Percentiles rank a stretch among this genome's conserved stretches.
phyloP scores from a whole-genome alignment of 108 stramenopile species.

The Stephanodiscus minutulus region DNA sequence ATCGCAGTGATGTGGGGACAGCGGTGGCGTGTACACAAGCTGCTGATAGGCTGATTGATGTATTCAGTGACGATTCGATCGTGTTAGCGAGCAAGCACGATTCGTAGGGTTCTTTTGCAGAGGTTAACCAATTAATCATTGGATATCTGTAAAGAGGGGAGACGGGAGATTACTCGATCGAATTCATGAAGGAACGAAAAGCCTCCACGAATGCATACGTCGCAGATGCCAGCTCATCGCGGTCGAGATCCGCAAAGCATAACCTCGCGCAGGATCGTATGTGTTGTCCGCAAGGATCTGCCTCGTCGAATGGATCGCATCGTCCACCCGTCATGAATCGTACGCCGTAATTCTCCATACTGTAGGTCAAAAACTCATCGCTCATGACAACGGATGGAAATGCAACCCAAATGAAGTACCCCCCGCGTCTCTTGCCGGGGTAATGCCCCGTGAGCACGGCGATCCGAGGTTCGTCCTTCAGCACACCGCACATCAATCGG shows the following conservation, averaged over 20 bases:
- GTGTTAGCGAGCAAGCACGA: too few relatives aligned
- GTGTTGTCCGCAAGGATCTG: slow-evolving; percentile 5
- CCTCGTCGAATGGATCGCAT: slow-evolving; percentile 52
- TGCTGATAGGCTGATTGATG: too few relatives aligned
- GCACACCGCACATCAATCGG: slow-evolving; percentile 34
- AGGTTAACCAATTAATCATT: too few relatives aligned
- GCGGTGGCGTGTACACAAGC: too few relatives aligned
- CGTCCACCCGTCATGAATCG: slow-evolving; percentile 54
- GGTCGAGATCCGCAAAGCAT: slow-evolving; percentile 68
- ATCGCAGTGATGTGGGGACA: too few relatives aligned
- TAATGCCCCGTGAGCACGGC: slow-evolving; percentile 21
- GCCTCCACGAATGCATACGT: slow-evolving; percentile 43
- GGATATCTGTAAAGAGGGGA: too few relatives aligned
- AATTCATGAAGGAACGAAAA: slow-evolving; percentile 25
- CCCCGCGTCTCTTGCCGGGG: slow-evolving; percentile 42
- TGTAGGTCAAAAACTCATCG: slow-evolving; percentile 50
- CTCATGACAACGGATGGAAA: slow-evolving; percentile 55
- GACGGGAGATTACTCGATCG: not conserved
- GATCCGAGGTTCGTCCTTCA: slow-evolving; percentile 46
- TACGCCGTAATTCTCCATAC: slow-evolving; percentile 37
- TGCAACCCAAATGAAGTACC: slow-evolving; percentile 70
- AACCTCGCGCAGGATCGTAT: slow-evolving; percentile 55
- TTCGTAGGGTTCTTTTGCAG: too few relatives aligned
- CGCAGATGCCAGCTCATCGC: slow-evolving; percentile 41
- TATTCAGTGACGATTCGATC: too few relatives aligned